A percentile compares a stretch with the other conserved stretches of the same genome.
Conservation (phyloP, 495 filamentous ascomycete species). For the Lasiosphaeris hirsuta region DNA sequence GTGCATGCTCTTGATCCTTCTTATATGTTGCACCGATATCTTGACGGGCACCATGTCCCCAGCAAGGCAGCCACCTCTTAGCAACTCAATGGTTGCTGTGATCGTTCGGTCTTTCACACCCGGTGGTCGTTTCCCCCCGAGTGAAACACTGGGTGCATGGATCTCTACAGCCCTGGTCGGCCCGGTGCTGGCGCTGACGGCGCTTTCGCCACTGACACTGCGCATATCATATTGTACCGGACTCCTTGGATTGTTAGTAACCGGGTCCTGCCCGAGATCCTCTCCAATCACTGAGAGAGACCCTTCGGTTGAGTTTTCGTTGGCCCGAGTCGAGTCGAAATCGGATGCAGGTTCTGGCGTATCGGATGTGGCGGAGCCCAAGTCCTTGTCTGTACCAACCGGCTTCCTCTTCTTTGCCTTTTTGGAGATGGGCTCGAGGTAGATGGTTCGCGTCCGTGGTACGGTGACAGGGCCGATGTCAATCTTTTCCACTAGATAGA, state of each 20-base stretch:
- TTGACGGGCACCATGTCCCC: slow-evolving; percentile 80
- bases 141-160: slow-evolving; percentile 14
- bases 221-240: slow-evolving; percentile 40
- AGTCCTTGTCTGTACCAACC: slow-evolving; percentile 21
- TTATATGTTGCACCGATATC: slow-evolving; percentile 79
- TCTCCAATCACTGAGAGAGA: slow-evolving; percentile 35
- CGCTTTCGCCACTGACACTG: slow-evolving; percentile 49
- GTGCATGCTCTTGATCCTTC: slow-evolving; percentile 80
- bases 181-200: slow-evolving; percentile 39
- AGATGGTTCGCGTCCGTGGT: slow-evolving; percentile 70
- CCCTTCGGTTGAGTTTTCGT: slow-evolving; percentile 44
- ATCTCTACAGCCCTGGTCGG: slow-evolving; percentile 36
- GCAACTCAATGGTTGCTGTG: slow-evolving; percentile 78
- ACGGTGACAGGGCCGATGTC: slow-evolving; percentile 53
- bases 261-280: slow-evolving; percentile 28
- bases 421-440: slow-evolving; percentile 69
- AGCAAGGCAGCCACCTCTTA: slow-evolving; percentile 78
- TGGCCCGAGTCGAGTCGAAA: slow-evolving; percentile 34
- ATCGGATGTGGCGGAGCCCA: slow-evolving; percentile 26
- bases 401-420: slow-evolving; percentile 51
- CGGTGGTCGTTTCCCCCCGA: slow-evolving; percentile 14
- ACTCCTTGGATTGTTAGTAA: slow-evolving; percentile 26
- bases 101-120: slow-evolving; percentile 61
- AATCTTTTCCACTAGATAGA: slow-evolving; percentile 70
- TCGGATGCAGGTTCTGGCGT: slow-evolving; percentile 33